Evolutionary conservation across 805 yeast species (phyloP), one percentile per base, ranked within the genome.

Genomic region (Hanseniaspora taiwanica): DNA sequence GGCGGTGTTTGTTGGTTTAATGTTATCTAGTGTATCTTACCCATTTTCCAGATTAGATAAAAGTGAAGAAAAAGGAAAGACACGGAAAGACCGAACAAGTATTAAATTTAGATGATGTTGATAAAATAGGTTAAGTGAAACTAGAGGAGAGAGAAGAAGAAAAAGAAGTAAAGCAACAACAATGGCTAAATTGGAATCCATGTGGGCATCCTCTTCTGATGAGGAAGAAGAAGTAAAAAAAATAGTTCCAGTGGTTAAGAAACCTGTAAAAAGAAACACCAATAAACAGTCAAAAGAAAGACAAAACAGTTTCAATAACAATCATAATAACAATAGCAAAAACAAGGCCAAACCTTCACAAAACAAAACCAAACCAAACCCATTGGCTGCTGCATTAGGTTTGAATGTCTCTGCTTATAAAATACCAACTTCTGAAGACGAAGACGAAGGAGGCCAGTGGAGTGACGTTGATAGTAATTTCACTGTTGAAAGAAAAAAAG

Each of bases 111-210:
- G n/a, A n/a, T n/a, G n/a, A n/a, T n/a, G n/a, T n/a, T n/a, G n/a
- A n/a, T n/a, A n/a, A n/a, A n/a, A n/a, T n/a, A n/a, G n/a, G n/a
- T n/a, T n/a, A n/a, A n/a, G 10, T 5, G 14, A 13, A 4, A 25
- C 8, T 4, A 5, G 4, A 25, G n/a, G 8, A 7, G 4, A 25
- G 10, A 4, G 10, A 25, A 25, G 9, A n/a, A 29, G 29, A 12
- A 29, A 29, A 4, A n/a, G 8, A 16, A 4, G 8, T 16, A 4
- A n/a, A 10, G 4, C 6, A n/a, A n/a, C 14, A 16, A 14, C 13
- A n/a, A 29, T 29, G 33, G 33, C 33, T n/a, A 29, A 29, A n/a
- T 29, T 29, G 18, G 33, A 29, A 16, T 29, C 33, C 14, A 29
- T 29, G 33, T 29, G 33, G 33, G 33, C 33, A 29, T 29, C 33